phyloP scores from a whole-genome alignment of 169 alveolate genomes.

The Plasmodium billcollinsi region DNA sequence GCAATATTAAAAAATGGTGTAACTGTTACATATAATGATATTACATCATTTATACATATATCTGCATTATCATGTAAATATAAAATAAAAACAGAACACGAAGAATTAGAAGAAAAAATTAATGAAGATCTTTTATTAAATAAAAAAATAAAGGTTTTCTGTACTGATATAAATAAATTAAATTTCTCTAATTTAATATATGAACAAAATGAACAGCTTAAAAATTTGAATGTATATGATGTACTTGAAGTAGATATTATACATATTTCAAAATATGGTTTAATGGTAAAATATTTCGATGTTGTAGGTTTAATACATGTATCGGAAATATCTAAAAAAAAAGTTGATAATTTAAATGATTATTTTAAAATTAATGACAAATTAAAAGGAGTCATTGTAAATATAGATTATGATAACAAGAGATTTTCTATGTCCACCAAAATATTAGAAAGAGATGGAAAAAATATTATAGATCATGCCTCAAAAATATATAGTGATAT shows the following conservation, averaged over 20 bases:
- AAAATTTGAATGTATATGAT: constrained; percentile 58
- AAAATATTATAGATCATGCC: constrained; percentile 58
- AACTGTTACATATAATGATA: constrained; percentile 65
- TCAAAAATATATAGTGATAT: constrained; percentile 49
- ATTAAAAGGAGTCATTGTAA: constrained; percentile 63
- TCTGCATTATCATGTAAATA: constrained; percentile 68
- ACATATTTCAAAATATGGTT: constrained; percentile 74
- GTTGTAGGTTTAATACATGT: constrained; percentile 66
- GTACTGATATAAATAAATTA: constrained; percentile 71
- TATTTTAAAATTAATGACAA: constrained; percentile 61
- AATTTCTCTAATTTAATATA: constrained; percentile 64
- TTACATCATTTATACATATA: constrained; percentile 52
- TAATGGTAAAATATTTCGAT: constrained; percentile 74
- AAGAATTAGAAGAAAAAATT: constrained; percentile 29
- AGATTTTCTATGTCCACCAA: constrained; percentile 69
- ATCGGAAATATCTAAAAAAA: constrained; percentile 70
- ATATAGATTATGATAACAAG: constrained; percentile 69
- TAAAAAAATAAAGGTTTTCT: constrained; percentile 53
- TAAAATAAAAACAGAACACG: constrained; percentile 30
- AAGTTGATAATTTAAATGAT: constrained; percentile 27
- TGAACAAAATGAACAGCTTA: constrained; percentile 75
- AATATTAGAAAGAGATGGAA: constrained; percentile 50
- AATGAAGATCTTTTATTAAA: constrained; percentile 17
- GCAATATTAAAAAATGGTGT: constrained; percentile 63
- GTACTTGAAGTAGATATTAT: constrained; percentile 54